Evolutionary conservation across 1,284 basidiomycete genomes (phyloP), one percentile per base, ranked within the genome.

Genomic region (Naganishia sp.): DNA sequence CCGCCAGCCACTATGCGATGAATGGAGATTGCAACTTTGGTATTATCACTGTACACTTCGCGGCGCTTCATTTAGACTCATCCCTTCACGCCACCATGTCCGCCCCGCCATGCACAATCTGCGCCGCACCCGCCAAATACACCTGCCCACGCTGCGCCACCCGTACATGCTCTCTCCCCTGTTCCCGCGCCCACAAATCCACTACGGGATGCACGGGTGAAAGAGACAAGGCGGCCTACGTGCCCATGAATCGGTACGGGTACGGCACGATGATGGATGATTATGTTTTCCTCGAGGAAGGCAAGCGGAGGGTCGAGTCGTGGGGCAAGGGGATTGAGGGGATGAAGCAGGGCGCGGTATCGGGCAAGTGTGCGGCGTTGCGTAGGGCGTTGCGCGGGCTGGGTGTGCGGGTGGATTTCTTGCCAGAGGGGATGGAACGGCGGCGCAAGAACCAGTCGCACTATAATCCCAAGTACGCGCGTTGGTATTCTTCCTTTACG

Each of bases 251-350:
- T 68, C 74, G 85, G 69, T 94, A 92, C 73, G 84, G 85, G 2
- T 91, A 89, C 83, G 89, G 90, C 13, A 83, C 85, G 23, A 86
- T 94, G 85, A 88, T 91, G 85, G 84, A 87, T 71, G 92, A 94
- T 77, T 94, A 92, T 76, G 83, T 84, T 21, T 93, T 87, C 75
- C 81, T 94, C 67, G 92, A 94, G 77, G 88, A 90, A 18, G 79
- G 90, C 54, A 86, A 89, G 35, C 79, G 92, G 69, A 86, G 84
- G 70, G 85, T 88, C 10, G 82, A 82, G 23, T 85, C 84, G 23
- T 90, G 87, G 86, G 90, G 91, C 0, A 81, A 80, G 70, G 87
- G 88, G 70, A 88, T 92, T 61, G 83, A 82, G 62, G 71, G 46
- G 71, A 69, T 42, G 68, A 73, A 63, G 72, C 74, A 32, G 69